Evolutionary conservation across 371 early-diverging fungal genomes (phyloP).

Genomic region (Syncephalastrum sp.): DNA sequence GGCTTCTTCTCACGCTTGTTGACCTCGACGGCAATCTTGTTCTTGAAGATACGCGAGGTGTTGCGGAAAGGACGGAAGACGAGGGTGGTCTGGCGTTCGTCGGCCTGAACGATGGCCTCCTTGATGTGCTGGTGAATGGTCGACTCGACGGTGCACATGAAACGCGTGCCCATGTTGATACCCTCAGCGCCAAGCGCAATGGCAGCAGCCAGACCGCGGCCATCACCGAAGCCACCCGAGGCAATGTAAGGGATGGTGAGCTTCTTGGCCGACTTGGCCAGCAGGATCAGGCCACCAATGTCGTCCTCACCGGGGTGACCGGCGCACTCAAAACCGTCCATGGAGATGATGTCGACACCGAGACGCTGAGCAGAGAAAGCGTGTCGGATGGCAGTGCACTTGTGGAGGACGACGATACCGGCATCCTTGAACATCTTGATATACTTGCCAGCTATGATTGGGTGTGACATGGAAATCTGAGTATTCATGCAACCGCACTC

Average conservation of each 20-base stretch:
- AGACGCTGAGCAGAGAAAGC: slow-evolving; percentile 64
- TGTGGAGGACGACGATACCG: slow-evolving; percentile 74
- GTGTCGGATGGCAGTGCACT: slow-evolving; percentile 77
- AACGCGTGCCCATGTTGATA: slow-evolving; percentile 82
- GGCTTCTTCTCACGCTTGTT: slow-evolving; percentile 61
- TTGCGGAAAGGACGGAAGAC: slow-evolving; percentile 80
- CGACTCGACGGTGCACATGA: slow-evolving; percentile 77
- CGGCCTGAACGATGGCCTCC: slow-evolving; percentile 68
- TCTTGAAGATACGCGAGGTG: slow-evolving; percentile 77
- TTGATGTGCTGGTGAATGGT: slow-evolving; percentile 76
- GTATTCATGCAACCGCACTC: neutral
- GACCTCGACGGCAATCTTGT: slow-evolving; percentile 70
- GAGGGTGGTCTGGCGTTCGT: slow-evolving; percentile 66
- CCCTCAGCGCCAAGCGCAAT: slow-evolving; percentile 72
- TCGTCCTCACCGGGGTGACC: slow-evolving; percentile 88
- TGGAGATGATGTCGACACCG: slow-evolving; percentile 67
- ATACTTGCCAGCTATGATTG: slow-evolving; percentile 55
- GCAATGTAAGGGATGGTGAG: slow-evolving; percentile 72
- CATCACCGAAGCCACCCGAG: slow-evolving; percentile 79
- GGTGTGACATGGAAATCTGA: neutral
- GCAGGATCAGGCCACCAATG: slow-evolving; percentile 69
- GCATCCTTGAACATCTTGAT: slow-evolving; percentile 77
- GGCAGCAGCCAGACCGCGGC: slow-evolving; percentile 69
- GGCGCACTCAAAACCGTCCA: slow-evolving; percentile 84
- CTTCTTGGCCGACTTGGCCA: slow-evolving; percentile 67